Percentiles rank a stretch among this genome's conserved stretches.
phyloP scores from a whole-genome alignment of 2,329 filamentous ascomycete genomes.

The Immersiporthe knoxdaviesiana region DNA sequence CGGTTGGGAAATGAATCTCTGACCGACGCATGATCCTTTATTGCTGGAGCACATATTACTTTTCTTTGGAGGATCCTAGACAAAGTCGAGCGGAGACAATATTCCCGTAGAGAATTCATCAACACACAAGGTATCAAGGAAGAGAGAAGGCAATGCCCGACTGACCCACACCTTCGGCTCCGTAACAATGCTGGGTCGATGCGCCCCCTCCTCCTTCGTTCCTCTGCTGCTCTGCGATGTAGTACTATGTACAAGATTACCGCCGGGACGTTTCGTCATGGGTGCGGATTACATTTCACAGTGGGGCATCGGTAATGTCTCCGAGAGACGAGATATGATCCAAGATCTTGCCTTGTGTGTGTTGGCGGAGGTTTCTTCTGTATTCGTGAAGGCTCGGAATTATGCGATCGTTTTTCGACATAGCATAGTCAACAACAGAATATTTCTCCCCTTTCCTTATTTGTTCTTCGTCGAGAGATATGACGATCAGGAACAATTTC shows the following conservation, averaged over 20 bases:
- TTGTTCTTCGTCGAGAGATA: neutral
- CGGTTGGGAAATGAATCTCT: slow-evolving; percentile 18
- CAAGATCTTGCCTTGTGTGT: neutral
- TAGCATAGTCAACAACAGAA: neutral
- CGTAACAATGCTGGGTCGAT: neutral
- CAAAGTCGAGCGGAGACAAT: neutral
- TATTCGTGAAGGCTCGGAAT: neutral
- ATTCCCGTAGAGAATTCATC: neutral
- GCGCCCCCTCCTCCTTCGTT: neutral
- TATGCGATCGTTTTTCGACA: neutral
- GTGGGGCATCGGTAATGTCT: neutral
- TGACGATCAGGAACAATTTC: neutral
- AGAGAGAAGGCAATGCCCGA: neutral
- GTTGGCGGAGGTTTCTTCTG: neutral
- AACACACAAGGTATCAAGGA: neutral
- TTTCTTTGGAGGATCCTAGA: neutral
- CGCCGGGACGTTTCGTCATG: neutral
- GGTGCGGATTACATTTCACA: neutral
- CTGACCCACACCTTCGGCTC: neutral
- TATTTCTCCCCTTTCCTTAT: neutral
- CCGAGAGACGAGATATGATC: slow-evolving; percentile 3
- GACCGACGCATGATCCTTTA: slow-evolving; percentile 4
- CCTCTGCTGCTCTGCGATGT: neutral
- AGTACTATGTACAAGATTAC: neutral
- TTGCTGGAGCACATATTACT: neutral